phyloP scores from a whole-genome alignment of 1,284 basidiomycete species.

The Sanghuangporus weigelae region DNA sequence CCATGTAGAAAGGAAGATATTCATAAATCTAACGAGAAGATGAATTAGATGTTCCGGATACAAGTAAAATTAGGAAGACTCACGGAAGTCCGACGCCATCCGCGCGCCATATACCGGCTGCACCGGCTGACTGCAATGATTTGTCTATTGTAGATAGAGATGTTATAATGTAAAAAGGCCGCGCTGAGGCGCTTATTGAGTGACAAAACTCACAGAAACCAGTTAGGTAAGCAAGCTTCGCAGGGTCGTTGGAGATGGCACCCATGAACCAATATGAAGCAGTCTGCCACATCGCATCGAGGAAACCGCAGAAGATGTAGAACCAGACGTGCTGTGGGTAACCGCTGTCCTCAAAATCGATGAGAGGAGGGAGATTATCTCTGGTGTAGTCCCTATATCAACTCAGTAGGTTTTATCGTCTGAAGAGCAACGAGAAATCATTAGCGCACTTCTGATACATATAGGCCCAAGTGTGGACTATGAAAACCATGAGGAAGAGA shows the following conservation, averaged over 20 bases:
- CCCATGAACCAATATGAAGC: conserved; percentile 39
- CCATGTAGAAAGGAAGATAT: conserved; percentile 28
- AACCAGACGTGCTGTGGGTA: conserved; percentile 34
- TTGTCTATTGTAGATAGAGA: conserved; percentile 28
- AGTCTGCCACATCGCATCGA: conserved; percentile 43
- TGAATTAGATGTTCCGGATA: neutral
- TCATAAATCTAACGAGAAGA: conserved; percentile 23
- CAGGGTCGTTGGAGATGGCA: conserved; percentile 36
- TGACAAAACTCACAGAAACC: conserved; percentile 31
- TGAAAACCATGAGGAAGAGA: conserved; percentile 55
- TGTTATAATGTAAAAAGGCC: neutral
- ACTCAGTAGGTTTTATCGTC: neutral
- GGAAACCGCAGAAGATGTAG: conserved; percentile 36
- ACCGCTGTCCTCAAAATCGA: conserved; percentile 27
- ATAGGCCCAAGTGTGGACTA: conserved; percentile 64
- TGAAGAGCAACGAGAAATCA: neutral
- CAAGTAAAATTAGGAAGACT: conserved; percentile 2
- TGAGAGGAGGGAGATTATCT: conserved; percentile 27
- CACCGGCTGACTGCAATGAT: conserved; percentile 32
- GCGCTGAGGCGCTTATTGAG: neutral
- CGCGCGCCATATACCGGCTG: conserved; percentile 33
- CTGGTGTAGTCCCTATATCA: conserved; percentile 55
- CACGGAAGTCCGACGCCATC: conserved; percentile 29
- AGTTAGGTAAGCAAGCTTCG: conserved; percentile 36
- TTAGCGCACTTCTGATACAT: conserved; percentile 61